A percentile compares a stretch with the other conserved stretches of the same genome.
Evolutionary conservation across 2,329 filamentous ascomycete genomes (phyloP).

Genomic region (Biscogniauxia mediterranea): DNA sequence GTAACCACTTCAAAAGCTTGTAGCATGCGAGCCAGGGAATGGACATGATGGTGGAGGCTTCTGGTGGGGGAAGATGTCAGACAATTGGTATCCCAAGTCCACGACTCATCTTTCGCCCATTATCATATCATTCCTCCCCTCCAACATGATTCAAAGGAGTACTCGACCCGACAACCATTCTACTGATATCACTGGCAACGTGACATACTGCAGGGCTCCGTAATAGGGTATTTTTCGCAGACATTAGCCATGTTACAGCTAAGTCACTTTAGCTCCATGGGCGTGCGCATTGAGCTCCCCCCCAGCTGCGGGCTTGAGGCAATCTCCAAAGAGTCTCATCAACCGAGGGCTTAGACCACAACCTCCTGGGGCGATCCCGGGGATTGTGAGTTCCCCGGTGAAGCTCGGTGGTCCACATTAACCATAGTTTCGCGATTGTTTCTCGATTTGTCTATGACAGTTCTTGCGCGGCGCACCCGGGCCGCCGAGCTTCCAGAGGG

Average conservation of each 20-base stretch:
- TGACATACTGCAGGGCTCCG: conserved; percentile 1
- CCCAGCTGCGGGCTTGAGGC: background rate
- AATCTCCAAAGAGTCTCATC: background rate
- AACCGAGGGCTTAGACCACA: background rate
- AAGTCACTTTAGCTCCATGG: background rate
- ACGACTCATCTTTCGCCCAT: background rate
- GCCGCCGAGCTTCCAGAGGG: background rate
- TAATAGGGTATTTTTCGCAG: background rate
- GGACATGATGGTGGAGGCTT: background rate
- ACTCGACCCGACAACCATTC: background rate
- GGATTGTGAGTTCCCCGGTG: background rate
- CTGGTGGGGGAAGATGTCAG: background rate
- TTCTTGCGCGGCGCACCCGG: background rate
- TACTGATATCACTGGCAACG: background rate
- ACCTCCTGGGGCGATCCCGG: background rate
- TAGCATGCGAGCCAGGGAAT: background rate
- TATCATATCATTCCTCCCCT: background rate
- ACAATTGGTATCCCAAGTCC: background rate
- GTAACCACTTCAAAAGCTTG: background rate
- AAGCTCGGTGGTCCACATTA: background rate
- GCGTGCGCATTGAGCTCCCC: background rate
- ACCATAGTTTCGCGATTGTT: background rate
- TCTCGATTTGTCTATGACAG: background rate
- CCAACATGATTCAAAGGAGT: background rate
- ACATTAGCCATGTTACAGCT: background rate